Evolutionary conservation across 2,329 filamentous ascomycete genomes (phyloP), one percentile per base, ranked within the genome.

Genomic region (Cadophora gregata): DNA sequence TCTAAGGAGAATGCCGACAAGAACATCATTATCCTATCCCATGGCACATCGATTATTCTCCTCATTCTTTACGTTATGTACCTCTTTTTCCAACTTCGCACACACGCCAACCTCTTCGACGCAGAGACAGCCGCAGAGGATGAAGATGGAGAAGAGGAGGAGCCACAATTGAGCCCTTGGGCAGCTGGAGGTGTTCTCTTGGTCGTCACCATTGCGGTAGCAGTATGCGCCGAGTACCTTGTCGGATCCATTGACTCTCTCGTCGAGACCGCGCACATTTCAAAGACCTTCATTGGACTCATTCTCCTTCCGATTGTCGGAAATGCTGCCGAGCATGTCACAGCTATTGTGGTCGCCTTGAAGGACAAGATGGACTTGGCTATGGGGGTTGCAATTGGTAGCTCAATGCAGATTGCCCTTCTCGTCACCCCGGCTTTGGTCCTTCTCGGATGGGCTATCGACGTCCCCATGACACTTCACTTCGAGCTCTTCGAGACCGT

Each of bases 401-500:
- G 90, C 67, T 92, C 90, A 77, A 89, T 95, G 77, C 92, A 95
- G 79, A 95, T 95, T 74, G 91, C 92, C 25, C 83, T 95, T 55
- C 88, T 93, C 53, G 91, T 95, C 58, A 94, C 92, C 0, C 92
- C 92, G 0, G 90, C 91, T 79, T 82, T 95, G 62, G 92, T 95
- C 63, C 88, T 95, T 70, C 83, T 94, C 45, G 92, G 91, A 68
- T 95, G 92, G 92, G 85, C 88, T 67, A 88, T 91, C 71, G 84
- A 85, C 63, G 81, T 87, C 70, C 82, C 86, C 19, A 91, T 92
- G 88, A 90, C 90, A 7, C 83, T 95, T 50, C 90, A 91, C 76
- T 96, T 96, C 75, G 90, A 94, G 81, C 91, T 86, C 2, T 92
- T 93, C 74, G 89, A 93, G 80, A 93, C 91, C 0, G 88, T 93